Evolutionary conservation across 176 grass and related monocot species (phyloP), one percentile per base, ranked within the genome.

Genomic region (Aegilops sharonensis): DNA sequence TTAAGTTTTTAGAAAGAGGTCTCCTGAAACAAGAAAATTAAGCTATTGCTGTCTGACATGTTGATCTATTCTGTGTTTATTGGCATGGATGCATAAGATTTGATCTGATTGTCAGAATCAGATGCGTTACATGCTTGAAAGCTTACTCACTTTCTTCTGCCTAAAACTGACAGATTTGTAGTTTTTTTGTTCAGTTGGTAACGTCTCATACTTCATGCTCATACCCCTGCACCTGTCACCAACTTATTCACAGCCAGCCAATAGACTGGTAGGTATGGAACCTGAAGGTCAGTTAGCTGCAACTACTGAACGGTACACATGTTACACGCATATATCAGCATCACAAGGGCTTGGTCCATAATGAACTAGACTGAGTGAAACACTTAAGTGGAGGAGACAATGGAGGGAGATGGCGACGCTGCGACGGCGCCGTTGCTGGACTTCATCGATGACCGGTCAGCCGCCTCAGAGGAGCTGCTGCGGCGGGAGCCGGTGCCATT

Each of bases 1-100:
- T 76, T 80, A 95, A 94, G 86, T 94, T 95, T 72, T 65, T 91
- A 61, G 96, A 98, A 94, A 94, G 93, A 91, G 96, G 96, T 79
- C 62, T 94, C 34, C 42, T 81, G 39, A 90, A 83, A 80, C 86
- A 84, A 84, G 50, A 83, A 39, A 68, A 75, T 39, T 73, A 89
- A 72, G 80, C 73, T 25, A 50, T 85, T 91, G 70, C 68, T 83
- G 66, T 90, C 5, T 78, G 47, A 29, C 30, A 24, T 54, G 37
- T 18, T n/a, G 12, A 39, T 78, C 34, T 79, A 66, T 68, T 21
- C 32, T 79, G 24, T 24, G 6, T 79, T 74, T 87, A 9, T 65
- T 87, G 24, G 56, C 39, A 40, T 87, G 32, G 54, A 57, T 70
- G 27, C 50, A 32, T 80, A 11, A 85, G 18, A 20, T 74, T 79